Base-by-base conservation (phyloP, 495 filamentous ascomycete genomes). In the Penicillium maclennaniae region DNA sequence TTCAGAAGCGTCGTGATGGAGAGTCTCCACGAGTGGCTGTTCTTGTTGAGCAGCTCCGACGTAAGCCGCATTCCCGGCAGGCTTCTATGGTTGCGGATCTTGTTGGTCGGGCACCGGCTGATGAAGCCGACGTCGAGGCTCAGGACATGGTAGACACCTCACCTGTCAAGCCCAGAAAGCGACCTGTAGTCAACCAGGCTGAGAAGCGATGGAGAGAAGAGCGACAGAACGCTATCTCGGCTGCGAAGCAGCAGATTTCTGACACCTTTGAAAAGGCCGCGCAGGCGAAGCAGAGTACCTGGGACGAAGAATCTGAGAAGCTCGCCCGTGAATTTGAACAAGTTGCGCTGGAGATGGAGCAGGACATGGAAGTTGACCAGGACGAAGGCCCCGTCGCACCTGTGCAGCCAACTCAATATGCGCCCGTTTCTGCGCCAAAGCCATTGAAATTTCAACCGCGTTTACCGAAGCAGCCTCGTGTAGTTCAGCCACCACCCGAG, bases 271-370 rank as follows among this genome's bases (percentile, higher is more conserved):
- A 74, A 27, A 67, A 69, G 20, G 63, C 63, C 39, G 64, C 69
- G 1, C 61, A 68, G 42, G 59, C 59, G 6, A 43, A 63, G 3
- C 62, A 70, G 46, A 72, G 53, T 26, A 68, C 61, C 12, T 77
- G 73, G 73, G 70, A 78, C 10, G 66, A 71, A 41, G 69, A 73
- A 41, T 75, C 76, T 8, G 69, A 74, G 7, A 63, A 69, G 16
- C 59, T 82, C 21, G 76, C 72, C 6, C 56, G 50, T 38, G 70
- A 80, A 34, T 67, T 80, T 20, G 75, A 80, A 53, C 59, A 70
- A 43, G 61, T 81, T 48, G 75, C 75, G n/a, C 56, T 79, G 43
- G 71, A 79, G 49, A 51, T 77, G 0, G 68, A 75, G 14, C 49
- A 51, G 9, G 55, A 42, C 12, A 68, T 67, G 56, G 58, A 63